These are phyloP conservation scores for Taphrina flavorubra DNA, from an alignment of 1,139 yeast species.

Conservation along the genomic window DNA sequence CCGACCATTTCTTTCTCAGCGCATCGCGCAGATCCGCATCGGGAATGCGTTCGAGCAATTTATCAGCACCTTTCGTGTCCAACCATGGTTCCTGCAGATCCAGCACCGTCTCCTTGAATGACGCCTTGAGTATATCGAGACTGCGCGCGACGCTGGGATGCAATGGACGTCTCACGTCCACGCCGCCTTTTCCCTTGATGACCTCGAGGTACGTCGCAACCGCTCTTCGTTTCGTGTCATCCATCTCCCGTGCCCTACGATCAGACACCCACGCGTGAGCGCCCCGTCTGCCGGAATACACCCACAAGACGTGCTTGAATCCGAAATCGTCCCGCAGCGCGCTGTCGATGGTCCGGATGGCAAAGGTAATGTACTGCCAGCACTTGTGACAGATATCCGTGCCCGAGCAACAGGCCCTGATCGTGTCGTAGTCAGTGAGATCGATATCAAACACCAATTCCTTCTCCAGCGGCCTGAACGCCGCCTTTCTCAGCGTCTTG, in stretches of 20 bases:
- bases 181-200: constrained; percentile 62
- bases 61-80: constrained; percentile 59
- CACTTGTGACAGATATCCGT: constrained; percentile 86
- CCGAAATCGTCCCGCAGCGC: constrained; percentile 89
- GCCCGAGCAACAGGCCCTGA: constrained; percentile 90
- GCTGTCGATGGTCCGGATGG: constrained; percentile 72
- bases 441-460: constrained; percentile 96
- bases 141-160: constrained; percentile 87
- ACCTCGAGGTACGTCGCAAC: constrained; percentile 84
- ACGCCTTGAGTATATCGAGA: constrained; percentile 65
- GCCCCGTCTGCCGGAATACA: constrained; percentile 98
- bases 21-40: constrained; percentile 61
- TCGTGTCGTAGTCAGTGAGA: constrained; percentile 92
- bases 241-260: constrained; percentile 72
- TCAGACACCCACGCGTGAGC: constrained; percentile 99
- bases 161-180: constrained; percentile 73
- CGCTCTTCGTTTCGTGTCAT: constrained; percentile 74
- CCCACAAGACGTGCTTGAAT: constrained; percentile 86
- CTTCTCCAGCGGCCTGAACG: constrained; percentile 79
- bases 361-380: constrained; percentile 93
- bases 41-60: constrained; percentile 66
- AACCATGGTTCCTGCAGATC: constrained; percentile 89
- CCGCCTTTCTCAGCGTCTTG: constrained; percentile 75
- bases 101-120: constrained; percentile 69
- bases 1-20: constrained; percentile 63